Conservation (phyloP, 306 rosid genomes). For the Spatholobus suberectus region DNA sequence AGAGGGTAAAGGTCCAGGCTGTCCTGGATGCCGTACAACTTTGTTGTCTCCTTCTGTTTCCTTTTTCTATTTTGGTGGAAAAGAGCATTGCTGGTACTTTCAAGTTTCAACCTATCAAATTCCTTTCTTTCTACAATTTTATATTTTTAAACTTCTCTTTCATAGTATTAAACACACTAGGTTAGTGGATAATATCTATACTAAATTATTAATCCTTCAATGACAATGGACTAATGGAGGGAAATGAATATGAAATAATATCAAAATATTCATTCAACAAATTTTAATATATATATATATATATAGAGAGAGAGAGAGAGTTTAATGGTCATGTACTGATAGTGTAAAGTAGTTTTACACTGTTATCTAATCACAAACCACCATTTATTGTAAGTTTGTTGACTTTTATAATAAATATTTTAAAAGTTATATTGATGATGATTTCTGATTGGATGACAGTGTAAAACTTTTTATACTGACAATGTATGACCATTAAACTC, state of each 20-base stretch:
- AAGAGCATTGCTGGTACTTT: constrained; percentile 34
- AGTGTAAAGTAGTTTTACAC: too few species aligned
- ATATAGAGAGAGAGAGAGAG: too few species aligned
- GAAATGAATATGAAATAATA: not conserved
- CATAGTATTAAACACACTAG: not conserved
- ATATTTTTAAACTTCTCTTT: not conserved
- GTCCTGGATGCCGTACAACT: constrained; percentile 39
- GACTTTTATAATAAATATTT: too few species aligned
- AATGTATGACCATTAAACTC: too few species aligned
- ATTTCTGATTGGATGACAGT: too few species aligned
- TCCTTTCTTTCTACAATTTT: not conserved
- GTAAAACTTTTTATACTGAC: too few species aligned
- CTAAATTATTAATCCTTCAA: not conserved
- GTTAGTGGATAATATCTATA: not conserved
- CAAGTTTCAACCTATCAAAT: constrained; percentile 32
- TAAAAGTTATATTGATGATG: too few species aligned
- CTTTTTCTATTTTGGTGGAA: constrained; percentile 4
- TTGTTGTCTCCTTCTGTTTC: constrained; percentile 31
- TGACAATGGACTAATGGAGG: not conserved
- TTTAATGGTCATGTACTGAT: too few species aligned
- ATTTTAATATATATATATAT: too few species aligned
- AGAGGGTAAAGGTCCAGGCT: constrained; percentile 36
- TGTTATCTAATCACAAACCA: too few species aligned
- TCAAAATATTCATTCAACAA: too few species aligned
- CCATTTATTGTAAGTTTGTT: too few species aligned